Evolutionary conservation across 805 yeast species (phyloP).

Genomic region (Brettanomyces sp.): DNA sequence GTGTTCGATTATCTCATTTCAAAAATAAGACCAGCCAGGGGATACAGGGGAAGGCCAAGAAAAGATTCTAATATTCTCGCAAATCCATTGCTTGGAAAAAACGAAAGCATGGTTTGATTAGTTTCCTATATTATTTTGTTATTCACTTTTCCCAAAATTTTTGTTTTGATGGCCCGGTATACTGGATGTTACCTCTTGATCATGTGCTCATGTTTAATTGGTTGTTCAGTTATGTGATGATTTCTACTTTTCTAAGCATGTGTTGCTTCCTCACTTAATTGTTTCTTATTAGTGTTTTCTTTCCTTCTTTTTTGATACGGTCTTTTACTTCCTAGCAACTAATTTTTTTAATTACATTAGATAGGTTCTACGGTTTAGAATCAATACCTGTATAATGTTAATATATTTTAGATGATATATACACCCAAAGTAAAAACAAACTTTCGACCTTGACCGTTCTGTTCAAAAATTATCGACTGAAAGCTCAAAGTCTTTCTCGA

Average conservation of each 20-base stretch:
- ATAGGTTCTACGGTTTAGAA: no score
- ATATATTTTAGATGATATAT: not conserved
- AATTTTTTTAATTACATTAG: no score
- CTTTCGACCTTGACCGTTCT: not conserved
- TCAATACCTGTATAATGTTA: no score
- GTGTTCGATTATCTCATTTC: not conserved
- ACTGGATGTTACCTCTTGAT: no score
- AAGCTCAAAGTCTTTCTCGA: conserved; percentile 26
- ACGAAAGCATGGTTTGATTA: not conserved
- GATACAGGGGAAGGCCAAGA: conserved; percentile 24
- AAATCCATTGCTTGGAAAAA: not conserved
- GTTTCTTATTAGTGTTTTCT: not conserved
- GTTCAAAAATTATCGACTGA: not conserved
- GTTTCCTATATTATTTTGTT: not conserved
- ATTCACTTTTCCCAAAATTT: not conserved
- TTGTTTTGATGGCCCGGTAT: no score
- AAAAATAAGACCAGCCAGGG: not conserved
- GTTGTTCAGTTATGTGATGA: no score
- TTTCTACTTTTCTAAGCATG: no score
- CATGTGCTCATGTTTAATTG: no score
- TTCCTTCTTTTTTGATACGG: no score
- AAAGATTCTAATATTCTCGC: conserved; percentile 47
- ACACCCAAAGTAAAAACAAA: not conserved
- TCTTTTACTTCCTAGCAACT: no score
- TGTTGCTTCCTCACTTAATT: not conserved